Percentiles rank a stretch among this genome's conserved stretches.
Evolutionary conservation across 345 rosid genomes (phyloP).

Genomic region (Mercurialis annua): DNA sequence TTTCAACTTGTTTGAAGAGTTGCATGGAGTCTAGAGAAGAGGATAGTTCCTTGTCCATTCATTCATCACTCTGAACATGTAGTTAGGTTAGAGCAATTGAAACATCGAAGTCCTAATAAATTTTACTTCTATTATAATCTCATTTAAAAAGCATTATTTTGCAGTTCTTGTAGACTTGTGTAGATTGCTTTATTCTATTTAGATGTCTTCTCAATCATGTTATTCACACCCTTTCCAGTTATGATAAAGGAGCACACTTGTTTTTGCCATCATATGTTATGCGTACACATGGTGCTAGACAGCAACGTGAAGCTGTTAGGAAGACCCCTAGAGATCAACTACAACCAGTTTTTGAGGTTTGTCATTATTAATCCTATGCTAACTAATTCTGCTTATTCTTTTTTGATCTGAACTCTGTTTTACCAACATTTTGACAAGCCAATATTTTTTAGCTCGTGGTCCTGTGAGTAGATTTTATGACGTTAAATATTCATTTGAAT

Average conservation of each 20-base stretch:
- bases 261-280: conserved; percentile 80
- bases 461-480: neutral
- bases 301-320: conserved; percentile 75
- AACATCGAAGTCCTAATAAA: no score
- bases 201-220: conserved; percentile 12
- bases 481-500: neutral
- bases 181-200: conserved; percentile 1
- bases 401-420: conserved; percentile 3
- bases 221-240: conserved; percentile 41
- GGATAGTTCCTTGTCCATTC: no score
- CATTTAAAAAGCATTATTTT: neutral
- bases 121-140: no score
- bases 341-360: conserved; percentile 77
- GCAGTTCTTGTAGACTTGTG: neutral
- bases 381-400: neutral
- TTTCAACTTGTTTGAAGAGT: no score
- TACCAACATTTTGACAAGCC: conserved; percentile 4
- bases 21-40: no score
- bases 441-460: neutral
- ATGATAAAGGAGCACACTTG: conserved; percentile 86
- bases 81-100: no score
- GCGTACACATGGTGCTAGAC: conserved; percentile 86
- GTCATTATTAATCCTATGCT: conserved; percentile 16
- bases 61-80: no score
- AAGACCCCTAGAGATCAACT: conserved; percentile 62